Percentiles rank a stretch among this genome's conserved stretches.
phyloP scores from a whole-genome alignment of 2,329 filamentous ascomycete genomes.

The Akanthomyces dipterigenus region DNA sequence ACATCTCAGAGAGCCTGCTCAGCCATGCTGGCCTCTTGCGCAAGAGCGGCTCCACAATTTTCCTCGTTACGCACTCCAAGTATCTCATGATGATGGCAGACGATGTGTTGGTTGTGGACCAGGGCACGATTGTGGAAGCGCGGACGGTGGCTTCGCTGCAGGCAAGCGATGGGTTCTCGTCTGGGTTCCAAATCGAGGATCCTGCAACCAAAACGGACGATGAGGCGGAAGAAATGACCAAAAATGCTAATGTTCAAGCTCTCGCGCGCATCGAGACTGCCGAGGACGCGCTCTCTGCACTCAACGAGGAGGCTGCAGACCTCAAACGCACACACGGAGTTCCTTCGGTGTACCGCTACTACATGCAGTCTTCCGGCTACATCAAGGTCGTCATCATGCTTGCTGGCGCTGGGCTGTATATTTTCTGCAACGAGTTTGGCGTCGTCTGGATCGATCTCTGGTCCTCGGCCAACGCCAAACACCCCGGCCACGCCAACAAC shows the following conservation, averaged over 20 bases:
- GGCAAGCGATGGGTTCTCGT: not conserved
- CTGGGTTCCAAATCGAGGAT: not conserved
- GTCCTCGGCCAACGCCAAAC: conserved; percentile 16
- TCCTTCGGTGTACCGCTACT: conserved; percentile 16
- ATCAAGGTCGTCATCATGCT: conserved; percentile 14
- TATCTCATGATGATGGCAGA: conserved; percentile 7
- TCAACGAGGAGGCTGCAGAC: conserved; percentile 11
- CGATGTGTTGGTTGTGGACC: conserved; percentile 1
- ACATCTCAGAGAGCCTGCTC: conserved; percentile 30
- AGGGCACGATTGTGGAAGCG: not conserved
- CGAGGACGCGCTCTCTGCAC: conserved; percentile 13
- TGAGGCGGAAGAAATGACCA: not conserved
- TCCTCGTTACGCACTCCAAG: conserved; percentile 23
- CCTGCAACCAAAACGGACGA: not conserved
- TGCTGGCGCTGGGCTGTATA: conserved; percentile 12
- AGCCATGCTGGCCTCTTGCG: conserved; percentile 23
- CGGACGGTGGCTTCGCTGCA: not conserved
- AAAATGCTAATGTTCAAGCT: not conserved
- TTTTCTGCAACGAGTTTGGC: conserved; percentile 17
- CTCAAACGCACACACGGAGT: conserved; percentile 13
- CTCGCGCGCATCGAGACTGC: not conserved
- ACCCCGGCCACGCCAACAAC: conserved; percentile 15
- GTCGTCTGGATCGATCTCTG: conserved; percentile 22
- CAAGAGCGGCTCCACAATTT: conserved; percentile 16
- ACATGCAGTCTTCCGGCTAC: conserved; percentile 15